Percentiles rank a stretch among this genome's conserved stretches.
Evolutionary conservation across 768 basidiomycete genomes (phyloP).

Genomic region (Boletus sp.): DNA sequence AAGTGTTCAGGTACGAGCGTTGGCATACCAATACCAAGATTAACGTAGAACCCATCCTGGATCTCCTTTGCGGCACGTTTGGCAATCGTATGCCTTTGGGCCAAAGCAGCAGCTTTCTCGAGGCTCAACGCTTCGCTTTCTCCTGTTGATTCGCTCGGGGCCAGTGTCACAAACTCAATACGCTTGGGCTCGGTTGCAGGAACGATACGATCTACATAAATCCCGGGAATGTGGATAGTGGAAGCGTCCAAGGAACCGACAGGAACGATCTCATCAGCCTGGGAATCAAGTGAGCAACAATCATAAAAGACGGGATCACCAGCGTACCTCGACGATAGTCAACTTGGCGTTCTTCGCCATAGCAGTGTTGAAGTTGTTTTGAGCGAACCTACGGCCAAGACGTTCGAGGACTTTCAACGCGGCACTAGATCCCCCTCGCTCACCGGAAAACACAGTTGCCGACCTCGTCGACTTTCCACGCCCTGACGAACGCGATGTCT

Average conservation of each 20-base stretch:
- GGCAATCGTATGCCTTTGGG: slow-evolving; percentile 72
- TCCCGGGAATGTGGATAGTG: slow-evolving; percentile 77
- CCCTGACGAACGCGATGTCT: slow-evolving; percentile 82
- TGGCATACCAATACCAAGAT: slow-evolving; percentile 89
- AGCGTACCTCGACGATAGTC: slow-evolving; percentile 82
- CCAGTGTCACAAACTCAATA: slow-evolving; percentile 74
- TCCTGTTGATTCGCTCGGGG: slow-evolving; percentile 40
- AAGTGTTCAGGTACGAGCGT: slow-evolving; percentile 83
- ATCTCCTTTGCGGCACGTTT: slow-evolving; percentile 87
- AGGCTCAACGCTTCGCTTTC: slow-evolving; percentile 35
- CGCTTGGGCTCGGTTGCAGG: slow-evolving; percentile 70
- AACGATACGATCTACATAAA: slow-evolving; percentile 90
- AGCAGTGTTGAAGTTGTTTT: slow-evolving; percentile 82
- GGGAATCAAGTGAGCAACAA: background rate
- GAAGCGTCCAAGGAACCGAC: slow-evolving; percentile 78
- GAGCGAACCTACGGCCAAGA: slow-evolving; percentile 57
- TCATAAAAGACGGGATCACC: slow-evolving; percentile 2
- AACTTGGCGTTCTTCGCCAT: slow-evolving; percentile 90
- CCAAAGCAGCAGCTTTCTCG: slow-evolving; percentile 52
- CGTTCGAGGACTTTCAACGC: background rate
- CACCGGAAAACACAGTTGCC: slow-evolving; percentile 92
- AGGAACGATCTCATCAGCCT: slow-evolving; percentile 91
- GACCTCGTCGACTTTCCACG: slow-evolving; percentile 90
- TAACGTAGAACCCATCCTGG: slow-evolving; percentile 84
- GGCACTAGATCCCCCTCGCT: slow-evolving; percentile 1